Conservation (phyloP, 345 rosid species). For the Boechera retrofracta region DNA sequence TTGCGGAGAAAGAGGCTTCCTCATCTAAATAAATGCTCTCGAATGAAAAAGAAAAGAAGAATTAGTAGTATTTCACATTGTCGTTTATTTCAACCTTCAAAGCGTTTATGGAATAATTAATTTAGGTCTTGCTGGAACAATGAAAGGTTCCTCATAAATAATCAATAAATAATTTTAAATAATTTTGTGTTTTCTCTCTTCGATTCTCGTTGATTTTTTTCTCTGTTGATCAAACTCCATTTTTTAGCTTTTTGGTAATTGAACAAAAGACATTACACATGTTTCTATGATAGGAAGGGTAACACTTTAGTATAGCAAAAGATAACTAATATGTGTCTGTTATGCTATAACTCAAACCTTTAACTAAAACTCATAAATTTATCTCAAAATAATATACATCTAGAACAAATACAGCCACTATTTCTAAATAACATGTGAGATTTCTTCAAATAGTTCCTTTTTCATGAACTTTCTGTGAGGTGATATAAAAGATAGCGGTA, state of each 20-base stretch:
- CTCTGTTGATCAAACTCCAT: background rate
- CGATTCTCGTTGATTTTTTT: background rate
- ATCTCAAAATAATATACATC: too few species aligned
- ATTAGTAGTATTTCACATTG: background rate
- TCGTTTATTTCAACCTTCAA: background rate
- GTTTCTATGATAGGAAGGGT: too few species aligned
- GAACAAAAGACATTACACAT: too few species aligned
- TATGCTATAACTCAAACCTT: too few species aligned
- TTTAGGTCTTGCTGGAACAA: background rate
- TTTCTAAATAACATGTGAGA: too few species aligned
- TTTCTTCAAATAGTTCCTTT: too few species aligned
- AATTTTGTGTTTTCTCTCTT: background rate
- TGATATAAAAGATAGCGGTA: too few species aligned
- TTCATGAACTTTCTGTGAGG: too few species aligned
- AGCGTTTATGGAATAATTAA: background rate
- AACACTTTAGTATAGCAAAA: too few species aligned
- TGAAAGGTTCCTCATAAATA: background rate
- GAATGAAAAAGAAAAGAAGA: background rate
- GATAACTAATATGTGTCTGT: too few species aligned
- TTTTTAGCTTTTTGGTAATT: background rate
- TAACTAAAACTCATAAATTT: too few species aligned
- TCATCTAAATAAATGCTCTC: background rate
- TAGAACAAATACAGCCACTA: too few species aligned
- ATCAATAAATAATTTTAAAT: background rate
- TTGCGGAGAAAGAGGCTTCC: background rate